phyloP scores from a whole-genome alignment of 2,329 filamentous ascomycete species.

The Talaromyces islandicus region DNA sequence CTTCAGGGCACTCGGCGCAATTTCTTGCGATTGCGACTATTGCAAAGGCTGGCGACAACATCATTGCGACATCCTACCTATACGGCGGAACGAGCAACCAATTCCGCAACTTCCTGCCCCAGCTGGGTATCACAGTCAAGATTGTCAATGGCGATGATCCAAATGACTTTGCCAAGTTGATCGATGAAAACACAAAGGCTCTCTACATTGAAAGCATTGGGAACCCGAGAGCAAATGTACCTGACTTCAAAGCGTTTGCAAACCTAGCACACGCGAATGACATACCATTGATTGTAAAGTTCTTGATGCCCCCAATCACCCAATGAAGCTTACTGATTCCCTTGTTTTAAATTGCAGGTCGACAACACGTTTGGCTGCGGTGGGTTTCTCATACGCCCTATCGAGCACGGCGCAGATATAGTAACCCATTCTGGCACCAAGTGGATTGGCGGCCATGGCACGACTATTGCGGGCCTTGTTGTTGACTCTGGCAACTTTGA shows the following conservation, averaged over 20 bases:
- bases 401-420: conserved; percentile 81
- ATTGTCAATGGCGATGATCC: conserved; percentile 60
- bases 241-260: conserved; percentile 74
- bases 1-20: conserved; percentile 73
- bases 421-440: conserved; percentile 85
- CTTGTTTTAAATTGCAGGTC: conserved; percentile 33
- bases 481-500: conserved; percentile 82
- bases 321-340: neutral
- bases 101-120: conserved; percentile 65
- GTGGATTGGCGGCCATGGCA: conserved; percentile 89
- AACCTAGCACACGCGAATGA: conserved; percentile 64
- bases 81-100: conserved; percentile 91
- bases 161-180: conserved; percentile 65
- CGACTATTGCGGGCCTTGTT: conserved; percentile 74
- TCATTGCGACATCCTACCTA: conserved; percentile 66
- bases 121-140: conserved; percentile 34
- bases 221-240: conserved; percentile 82
- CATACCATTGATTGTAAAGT: conserved; percentile 51
- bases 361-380: conserved; percentile 90
- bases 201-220: conserved; percentile 83
- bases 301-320: neutral
- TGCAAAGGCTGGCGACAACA: conserved; percentile 75
- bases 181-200: conserved; percentile 83
- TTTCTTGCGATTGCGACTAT: conserved; percentile 75
- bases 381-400: conserved; percentile 74